Percentiles rank a stretch among this genome's conserved stretches.
Conservation (phyloP, 1,139 yeast genomes). For the Candida smagusa region DNA sequence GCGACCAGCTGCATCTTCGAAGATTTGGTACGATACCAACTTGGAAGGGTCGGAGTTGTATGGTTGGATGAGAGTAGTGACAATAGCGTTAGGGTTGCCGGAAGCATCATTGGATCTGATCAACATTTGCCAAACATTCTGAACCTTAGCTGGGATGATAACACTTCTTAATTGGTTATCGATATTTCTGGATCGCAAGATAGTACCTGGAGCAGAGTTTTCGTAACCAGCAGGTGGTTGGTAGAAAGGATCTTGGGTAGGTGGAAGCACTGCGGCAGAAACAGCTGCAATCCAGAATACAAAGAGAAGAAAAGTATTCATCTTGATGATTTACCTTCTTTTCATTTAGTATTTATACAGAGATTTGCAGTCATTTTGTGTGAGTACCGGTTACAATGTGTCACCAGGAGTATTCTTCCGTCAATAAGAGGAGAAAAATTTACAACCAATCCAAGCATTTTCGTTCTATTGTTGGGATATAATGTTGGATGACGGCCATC, state of each 20-base stretch:
- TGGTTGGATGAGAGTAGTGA: constrained; percentile 31
- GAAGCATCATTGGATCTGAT: constrained; percentile 30
- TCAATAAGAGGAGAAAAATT: too few relatives aligned
- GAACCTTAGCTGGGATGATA: constrained; percentile 12
- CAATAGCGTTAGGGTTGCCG: constrained; percentile 29
- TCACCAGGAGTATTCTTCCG: too few relatives aligned
- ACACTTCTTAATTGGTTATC: constrained; percentile 19
- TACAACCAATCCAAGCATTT: too few relatives aligned
- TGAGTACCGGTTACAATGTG: too few relatives aligned
- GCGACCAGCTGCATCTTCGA: constrained; percentile 28
- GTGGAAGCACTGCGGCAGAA: constrained; percentile 2
- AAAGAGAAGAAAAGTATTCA: too few relatives aligned
- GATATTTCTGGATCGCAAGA: constrained; percentile 22
- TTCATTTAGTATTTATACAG: too few relatives aligned
- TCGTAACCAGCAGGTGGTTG: constrained; percentile 23
- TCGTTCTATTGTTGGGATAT: too few relatives aligned
- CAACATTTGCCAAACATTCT: constrained; percentile 27
- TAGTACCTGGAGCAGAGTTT: constrained; percentile 18
- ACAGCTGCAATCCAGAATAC: constrained; percentile 2
- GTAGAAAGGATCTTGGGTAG: constrained; percentile 24
- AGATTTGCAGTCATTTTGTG: too few relatives aligned
- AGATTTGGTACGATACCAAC: constrained; percentile 32
- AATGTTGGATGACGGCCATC: too few relatives aligned
- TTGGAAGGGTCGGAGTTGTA: constrained; percentile 25
- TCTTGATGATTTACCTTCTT: too few relatives aligned